Base-by-base conservation (phyloP, 257 asterid species). In the Primulina huaijiensis region DNA sequence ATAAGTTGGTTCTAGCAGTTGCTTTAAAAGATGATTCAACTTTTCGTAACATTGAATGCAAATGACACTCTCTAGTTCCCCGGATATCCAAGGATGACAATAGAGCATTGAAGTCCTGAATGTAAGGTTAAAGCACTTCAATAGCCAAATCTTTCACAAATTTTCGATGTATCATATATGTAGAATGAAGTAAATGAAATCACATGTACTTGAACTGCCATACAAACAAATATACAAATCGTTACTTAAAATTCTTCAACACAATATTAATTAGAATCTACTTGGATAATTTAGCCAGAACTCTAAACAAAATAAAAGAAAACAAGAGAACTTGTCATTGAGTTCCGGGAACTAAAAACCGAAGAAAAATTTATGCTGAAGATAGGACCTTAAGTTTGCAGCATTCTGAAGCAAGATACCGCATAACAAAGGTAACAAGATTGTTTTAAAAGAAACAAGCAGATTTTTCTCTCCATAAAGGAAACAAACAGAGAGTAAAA, bases 21-120 rank as follows among this genome's bases (percentile, higher is more conserved):
- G 74, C 82, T 78, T 81, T 92, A 77, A 89, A 92, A 73, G 90
- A 73, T 53, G 72, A 64, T 75, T 87, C 96, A 77, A 92, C 80
- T 62, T 75, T 87, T 78, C 67, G 95, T 85, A 92, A 77, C 89
- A 92, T 85, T 10, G 82, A 74, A 70, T 88, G 91, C 82, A 92
- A 76, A 72, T 88, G 93, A 74, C 85, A 87, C 79, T 92, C 97
- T 86, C 98, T 85, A 70, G 72, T 71, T 62, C 98, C 97, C 71
- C 98, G 98, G 55, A 77, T 72, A 80, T 92, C 98, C 82, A 92
- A 79, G 67, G 88, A 85, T 62, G 86, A 84, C 80, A 92, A 65
- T 74, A 90, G 82, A 74, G 90, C 85, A 78, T 92, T 81, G 66
- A 92, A 92, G 46, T 74, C 96, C 98, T 92, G 78, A 77, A 79